Evolutionary conservation across 306 rosid species (phyloP), one percentile per base, ranked within the genome.

Genomic region (Heteromeles arbutifolia): DNA sequence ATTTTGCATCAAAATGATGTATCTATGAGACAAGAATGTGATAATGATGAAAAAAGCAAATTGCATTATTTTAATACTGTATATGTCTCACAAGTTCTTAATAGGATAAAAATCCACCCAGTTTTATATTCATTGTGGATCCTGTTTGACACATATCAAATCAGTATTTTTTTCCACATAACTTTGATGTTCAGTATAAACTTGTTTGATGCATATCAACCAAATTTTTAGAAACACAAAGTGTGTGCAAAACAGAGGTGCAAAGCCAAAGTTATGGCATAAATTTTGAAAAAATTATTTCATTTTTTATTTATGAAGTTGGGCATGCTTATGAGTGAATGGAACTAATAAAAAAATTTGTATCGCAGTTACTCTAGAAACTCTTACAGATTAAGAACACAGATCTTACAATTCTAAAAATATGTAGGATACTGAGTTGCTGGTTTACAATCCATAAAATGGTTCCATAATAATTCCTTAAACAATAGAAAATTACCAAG

Each of bases 401-500:
- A 31, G 31, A 63, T 15, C 4, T 32, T 8, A 65, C 19, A 17
- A 64, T 9, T 28, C 67, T 9, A 28, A 63, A 62, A 61, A 13
- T 29, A 63, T 28, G 28, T 34, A 65, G 28, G 50, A 65, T 29
- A 65, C 26, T 19, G 3, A 32, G 69, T 34, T 21, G 24, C 26
- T 32, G 17, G 48, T 10, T 32, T 65, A 65, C 69, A 65, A 65
- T 32, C 12, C 25, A 73, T 17, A 53, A 31, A 69, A 67, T 37
- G 59, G 37, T 64, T 53, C 73, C 78, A 77, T 39, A 66, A 73
- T 76, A 65, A 41, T 32, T 12, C 45, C 43, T 13, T 19, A 22
- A 77, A 28, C 21, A 66, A 74, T 56, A 67, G 74, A 70, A 61
- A 84, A 70, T 83, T 88, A 87, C 96, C 90, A 26, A 80, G 86